phyloP scores from a whole-genome alignment of 495 filamentous ascomycete species.

The Podospora comata region DNA sequence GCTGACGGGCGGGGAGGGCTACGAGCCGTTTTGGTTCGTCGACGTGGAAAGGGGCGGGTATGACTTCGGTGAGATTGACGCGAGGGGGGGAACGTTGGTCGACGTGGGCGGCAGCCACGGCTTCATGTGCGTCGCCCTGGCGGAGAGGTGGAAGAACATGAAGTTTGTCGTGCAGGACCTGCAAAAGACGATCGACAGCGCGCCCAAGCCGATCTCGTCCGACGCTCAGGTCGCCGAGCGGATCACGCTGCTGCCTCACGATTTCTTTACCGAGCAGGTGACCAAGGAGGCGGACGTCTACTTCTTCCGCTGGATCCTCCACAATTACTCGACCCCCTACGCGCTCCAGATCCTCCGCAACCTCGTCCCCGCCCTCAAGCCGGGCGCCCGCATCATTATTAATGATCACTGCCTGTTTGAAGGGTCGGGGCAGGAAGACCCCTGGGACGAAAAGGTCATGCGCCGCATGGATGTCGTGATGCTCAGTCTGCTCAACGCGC shows the following conservation, averaged over 20 bases:
- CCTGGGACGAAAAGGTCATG: constrained; percentile 50
- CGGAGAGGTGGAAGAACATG: constrained; percentile 44
- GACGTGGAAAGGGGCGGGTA: constrained; percentile 39
- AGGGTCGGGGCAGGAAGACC: constrained; percentile 36
- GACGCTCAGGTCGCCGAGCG: constrained; percentile 39
- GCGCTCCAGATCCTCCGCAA: constrained; percentile 51
- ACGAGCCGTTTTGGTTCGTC: constrained; percentile 45
- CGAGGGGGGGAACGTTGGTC: constrained; percentile 43
- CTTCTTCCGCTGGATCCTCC: constrained; percentile 57
- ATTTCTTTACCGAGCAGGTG: constrained; percentile 55
- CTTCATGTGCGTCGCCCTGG: constrained; percentile 51
- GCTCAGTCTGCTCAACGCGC: constrained; percentile 52
- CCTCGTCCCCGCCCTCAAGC: constrained; percentile 55
- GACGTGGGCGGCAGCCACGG: constrained; percentile 58
- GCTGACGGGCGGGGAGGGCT: constrained; percentile 49
- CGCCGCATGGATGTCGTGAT: constrained; percentile 58
- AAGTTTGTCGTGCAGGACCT: constrained; percentile 59
- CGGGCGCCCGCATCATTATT: constrained; percentile 50
- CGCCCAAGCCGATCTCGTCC: constrained; percentile 40
- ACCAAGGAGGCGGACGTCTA: constrained; percentile 55
- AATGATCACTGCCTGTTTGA: constrained; percentile 53
- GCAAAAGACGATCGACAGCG: constrained; percentile 43
- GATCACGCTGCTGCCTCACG: constrained; percentile 48
- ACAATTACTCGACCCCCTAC: constrained; percentile 59
- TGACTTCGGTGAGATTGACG: constrained; percentile 43